These are phyloP conservation scores for Epichloe glyceriae DNA, from an alignment of 2,329 filamentous ascomycete genomes.

Conservation along the genomic window DNA sequence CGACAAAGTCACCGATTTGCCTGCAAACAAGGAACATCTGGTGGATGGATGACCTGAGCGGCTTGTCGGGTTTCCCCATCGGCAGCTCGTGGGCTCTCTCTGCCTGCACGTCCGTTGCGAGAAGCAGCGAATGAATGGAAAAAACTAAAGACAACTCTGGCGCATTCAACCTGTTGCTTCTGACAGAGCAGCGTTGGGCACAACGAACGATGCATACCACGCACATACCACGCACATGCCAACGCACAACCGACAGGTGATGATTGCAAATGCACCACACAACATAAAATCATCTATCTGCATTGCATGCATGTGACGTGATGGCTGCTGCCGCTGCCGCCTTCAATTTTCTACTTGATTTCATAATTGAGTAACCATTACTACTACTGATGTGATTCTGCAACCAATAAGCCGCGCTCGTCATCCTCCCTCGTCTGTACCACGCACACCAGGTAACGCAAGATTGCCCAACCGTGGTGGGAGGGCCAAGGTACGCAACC, in stretches of 20 bases:
- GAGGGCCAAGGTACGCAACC: background rate
- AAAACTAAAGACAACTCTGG: background rate
- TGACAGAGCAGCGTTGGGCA: background rate
- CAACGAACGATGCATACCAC: background rate
- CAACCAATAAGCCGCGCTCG: background rate
- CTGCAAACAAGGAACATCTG: background rate
- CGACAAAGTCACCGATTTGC: background rate
- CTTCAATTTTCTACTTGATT: background rate
- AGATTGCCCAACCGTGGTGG: constrained; percentile 1
- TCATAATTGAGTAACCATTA: background rate
- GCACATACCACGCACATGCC: background rate
- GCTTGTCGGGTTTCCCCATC: background rate
- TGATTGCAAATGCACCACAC: background rate
- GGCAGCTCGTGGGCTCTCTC: background rate
- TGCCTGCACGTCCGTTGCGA: background rate
- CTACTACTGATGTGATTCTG: background rate
- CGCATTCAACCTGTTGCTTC: background rate
- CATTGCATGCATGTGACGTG: background rate
- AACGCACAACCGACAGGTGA: background rate
- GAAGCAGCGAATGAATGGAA: background rate
- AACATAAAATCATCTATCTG: background rate
- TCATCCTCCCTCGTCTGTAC: background rate
- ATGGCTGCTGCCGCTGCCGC: background rate
- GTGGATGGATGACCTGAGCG: background rate
- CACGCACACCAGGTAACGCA: background rate